phyloP scores from a whole-genome alignment of 75 land plant genomes.

The Selaginella moellendorffii region DNA sequence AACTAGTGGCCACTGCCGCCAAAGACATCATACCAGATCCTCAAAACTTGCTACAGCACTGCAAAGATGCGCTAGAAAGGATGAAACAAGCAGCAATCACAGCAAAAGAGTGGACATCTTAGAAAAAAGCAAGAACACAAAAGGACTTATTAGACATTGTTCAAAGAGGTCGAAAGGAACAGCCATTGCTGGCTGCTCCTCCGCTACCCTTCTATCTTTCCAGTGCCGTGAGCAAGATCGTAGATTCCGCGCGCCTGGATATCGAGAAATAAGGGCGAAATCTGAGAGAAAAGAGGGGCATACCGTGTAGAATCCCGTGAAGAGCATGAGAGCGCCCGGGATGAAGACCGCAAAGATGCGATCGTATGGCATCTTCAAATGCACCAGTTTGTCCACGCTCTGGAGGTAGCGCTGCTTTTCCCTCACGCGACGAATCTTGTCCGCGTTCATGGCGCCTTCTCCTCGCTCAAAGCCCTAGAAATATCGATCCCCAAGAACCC shows the following conservation, averaged over 20 bases:
- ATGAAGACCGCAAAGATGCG: background rate
- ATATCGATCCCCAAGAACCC: background rate
- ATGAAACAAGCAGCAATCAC: conserved; percentile 27
- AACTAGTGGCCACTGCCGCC: conserved; percentile 33
- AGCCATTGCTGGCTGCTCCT: background rate
- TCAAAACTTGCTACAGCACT: conserved; percentile 27
- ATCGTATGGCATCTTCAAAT: background rate
- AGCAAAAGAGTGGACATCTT: too few relatives aligned
- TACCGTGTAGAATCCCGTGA: background rate
- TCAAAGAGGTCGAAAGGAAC: too few relatives aligned
- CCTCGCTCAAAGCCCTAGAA: background rate
- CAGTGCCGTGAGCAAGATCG: background rate
- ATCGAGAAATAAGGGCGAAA: background rate
- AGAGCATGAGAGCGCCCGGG: background rate
- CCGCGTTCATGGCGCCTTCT: background rate
- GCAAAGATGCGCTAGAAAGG: conserved; percentile 29
- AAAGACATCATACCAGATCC: conserved; percentile 47
- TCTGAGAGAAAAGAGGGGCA: background rate
- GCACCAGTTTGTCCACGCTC: background rate
- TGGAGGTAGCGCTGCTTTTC: conserved; percentile 9
- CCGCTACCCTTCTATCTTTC: conserved; percentile 1
- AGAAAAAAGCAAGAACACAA: too few relatives aligned
- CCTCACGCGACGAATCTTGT: background rate
- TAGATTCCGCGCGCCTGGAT: background rate
- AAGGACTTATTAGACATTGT: too few relatives aligned